Base-by-base conservation (phyloP, 1,284 basidiomycete genomes). In the Trametes versicolor region DNA sequence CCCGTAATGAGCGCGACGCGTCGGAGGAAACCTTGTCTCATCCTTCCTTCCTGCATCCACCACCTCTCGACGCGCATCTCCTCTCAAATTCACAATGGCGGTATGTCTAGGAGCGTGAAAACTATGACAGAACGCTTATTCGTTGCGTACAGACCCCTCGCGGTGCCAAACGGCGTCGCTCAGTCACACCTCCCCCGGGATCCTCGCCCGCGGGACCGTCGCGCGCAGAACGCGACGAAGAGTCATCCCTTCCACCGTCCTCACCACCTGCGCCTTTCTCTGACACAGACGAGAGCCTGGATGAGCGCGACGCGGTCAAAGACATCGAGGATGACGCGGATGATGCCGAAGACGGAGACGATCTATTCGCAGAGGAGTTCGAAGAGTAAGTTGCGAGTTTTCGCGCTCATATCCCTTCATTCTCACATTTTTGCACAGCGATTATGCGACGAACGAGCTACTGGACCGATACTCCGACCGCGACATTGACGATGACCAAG, bases 401-500 rank as follows among this genome's bases (percentile, higher is more conserved):
- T 1, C 17, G 6, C 2, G 17, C 36, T 15, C 50, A n/a, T 27
- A 51, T 58, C n/a, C 37, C 10, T 49, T 47, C 9, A 41, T 13
- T n/a, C 27, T 58, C 68, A 17, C 60, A 13, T 49, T 27, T 17
- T 15, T 49, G 21, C 45, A 13, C 10, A 97, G 96, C 63, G 97
- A 99, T 75, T 99, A 99, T 79, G 89, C 90, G 19, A 82, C 83
- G 15, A 97, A 99, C 74, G 83, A 89, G 55, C 83, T 86, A 5
- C 87, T 98, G 5, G 98, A 99, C 79, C 84, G 80, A 37, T 99
- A 99, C 80, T 96, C 95, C 5, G 88, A 93, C 64, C 87, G 87
- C 34, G 97, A 89, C 58, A 85, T 99, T 63, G 90, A 99, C 74
- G 97, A 99, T 74, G 89, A 92, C 49, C 87, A 88, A 23, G 90